Conservation (phyloP, 495 filamentous ascomycete species). For the Penicillium chermesinum region DNA sequence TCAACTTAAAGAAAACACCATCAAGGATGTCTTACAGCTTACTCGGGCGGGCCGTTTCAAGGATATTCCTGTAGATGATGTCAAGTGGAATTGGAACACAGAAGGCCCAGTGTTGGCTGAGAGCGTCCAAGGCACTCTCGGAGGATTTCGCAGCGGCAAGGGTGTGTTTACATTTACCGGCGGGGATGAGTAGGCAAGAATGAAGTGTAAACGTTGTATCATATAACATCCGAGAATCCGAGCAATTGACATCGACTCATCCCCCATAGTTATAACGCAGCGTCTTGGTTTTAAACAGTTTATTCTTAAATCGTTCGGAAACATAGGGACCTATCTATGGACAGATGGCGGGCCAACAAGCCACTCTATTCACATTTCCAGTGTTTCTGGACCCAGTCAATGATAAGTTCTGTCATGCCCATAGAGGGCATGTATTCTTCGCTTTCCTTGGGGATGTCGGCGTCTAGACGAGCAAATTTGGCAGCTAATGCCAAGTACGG, state of each 20-base stretch:
- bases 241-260: background rate
- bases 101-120: slow-evolving; percentile 55
- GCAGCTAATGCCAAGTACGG: slow-evolving; percentile 70
- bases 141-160: slow-evolving; percentile 79
- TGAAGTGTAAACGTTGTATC: slow-evolving; percentile 4
- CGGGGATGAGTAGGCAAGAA: slow-evolving; percentile 25
- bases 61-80: slow-evolving; percentile 72
- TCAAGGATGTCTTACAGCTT: slow-evolving; percentile 74
- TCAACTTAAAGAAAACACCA: slow-evolving; percentile 66
- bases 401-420: slow-evolving; percentile 69
- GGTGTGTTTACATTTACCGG: slow-evolving; percentile 77
- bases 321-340: too few species aligned
- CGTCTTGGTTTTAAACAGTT: too few species aligned
- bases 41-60: slow-evolving; percentile 70
- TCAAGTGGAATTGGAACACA: slow-evolving; percentile 76
- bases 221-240: background rate
- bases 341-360: too few species aligned
- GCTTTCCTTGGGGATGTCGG: slow-evolving; percentile 52
- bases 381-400: slow-evolving; percentile 71
- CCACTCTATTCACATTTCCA: slow-evolving; percentile 56
- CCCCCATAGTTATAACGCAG: background rate
- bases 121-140: slow-evolving; percentile 69
- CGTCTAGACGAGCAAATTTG: slow-evolving; percentile 55
- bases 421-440: slow-evolving; percentile 57
- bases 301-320: too few species aligned